These are phyloP conservation scores for Candida dubliniensis DNA, from an alignment of 1,139 yeast genomes.

Conservation along the genomic window DNA sequence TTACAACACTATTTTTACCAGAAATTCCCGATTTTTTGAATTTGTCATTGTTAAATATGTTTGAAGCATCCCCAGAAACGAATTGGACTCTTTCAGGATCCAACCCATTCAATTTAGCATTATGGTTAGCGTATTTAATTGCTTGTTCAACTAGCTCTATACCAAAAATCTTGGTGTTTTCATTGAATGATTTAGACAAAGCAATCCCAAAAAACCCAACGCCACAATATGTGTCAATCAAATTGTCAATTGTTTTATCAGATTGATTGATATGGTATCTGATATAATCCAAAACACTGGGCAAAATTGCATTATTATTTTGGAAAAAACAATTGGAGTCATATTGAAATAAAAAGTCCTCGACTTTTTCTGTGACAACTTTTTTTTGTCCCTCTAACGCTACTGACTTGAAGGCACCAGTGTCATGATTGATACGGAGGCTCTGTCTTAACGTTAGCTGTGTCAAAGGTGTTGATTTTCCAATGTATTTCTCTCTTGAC, in stretches of 20 bases:
- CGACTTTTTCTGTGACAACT: slow-evolving; percentile 33
- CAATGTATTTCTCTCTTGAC: slow-evolving; percentile 4
- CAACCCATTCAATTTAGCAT: slow-evolving; percentile 42
- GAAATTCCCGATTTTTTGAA: slow-evolving; percentile 25
- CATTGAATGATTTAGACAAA: slow-evolving; percentile 27
- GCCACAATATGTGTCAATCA: slow-evolving; percentile 49
- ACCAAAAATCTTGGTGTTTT: slow-evolving; percentile 40
- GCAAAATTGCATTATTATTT: slow-evolving; percentile 35
- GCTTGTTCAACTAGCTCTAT: slow-evolving; percentile 39
- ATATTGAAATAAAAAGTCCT: slow-evolving; percentile 33
- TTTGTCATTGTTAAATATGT: slow-evolving; percentile 29
- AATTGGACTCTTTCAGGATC: slow-evolving; percentile 31
- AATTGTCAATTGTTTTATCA: slow-evolving; percentile 23
- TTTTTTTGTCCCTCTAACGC: slow-evolving; percentile 27
- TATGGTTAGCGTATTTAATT: slow-evolving; percentile 39
- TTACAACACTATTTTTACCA: slow-evolving; percentile 38
- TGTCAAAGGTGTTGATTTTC: not conserved
- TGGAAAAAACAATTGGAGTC: slow-evolving; percentile 39
- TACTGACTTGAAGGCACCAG: slow-evolving; percentile 31
- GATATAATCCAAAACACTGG: slow-evolving; percentile 35
- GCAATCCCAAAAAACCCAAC: slow-evolving; percentile 48
- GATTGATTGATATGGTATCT: slow-evolving; percentile 22
- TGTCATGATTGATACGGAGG: slow-evolving; percentile 28
- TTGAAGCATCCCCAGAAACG: slow-evolving; percentile 39
- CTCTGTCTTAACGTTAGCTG: slow-evolving; percentile 33